A percentile compares a stretch with the other conserved stretches of the same genome.
These are phyloP conservation scores for Mortierella polycephala DNA, from an alignment of 371 early-diverging fungal genomes.

Conservation along the genomic window DNA sequence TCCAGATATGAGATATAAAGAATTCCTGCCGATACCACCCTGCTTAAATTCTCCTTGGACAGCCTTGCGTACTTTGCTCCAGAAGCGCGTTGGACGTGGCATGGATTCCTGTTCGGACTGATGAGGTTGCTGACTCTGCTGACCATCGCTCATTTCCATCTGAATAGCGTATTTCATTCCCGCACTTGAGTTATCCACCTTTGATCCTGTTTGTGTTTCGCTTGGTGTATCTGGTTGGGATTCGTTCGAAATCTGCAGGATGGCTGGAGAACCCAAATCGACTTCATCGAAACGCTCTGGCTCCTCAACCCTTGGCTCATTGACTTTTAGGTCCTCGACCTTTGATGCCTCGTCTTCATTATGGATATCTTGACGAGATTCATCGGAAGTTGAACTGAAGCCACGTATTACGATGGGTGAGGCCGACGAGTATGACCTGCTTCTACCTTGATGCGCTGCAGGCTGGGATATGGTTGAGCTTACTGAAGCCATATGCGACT, in stretches of 20 bases:
- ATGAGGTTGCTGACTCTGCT: neutral
- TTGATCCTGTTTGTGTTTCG: no score
- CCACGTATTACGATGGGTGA: constrained; percentile 34
- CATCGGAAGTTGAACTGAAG: constrained; percentile 20
- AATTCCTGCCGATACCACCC: constrained; percentile 3
- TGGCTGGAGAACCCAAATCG: no score
- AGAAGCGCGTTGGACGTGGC: constrained; percentile 27
- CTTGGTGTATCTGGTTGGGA: no score
- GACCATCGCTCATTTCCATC: no score
- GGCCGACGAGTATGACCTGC: neutral
- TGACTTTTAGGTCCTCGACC: neutral
- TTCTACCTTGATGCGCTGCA: neutral
- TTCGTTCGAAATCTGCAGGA: no score
- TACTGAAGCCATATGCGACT: constrained; percentile 1
- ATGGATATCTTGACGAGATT: neutral
- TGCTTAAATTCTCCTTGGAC: constrained; percentile 33
- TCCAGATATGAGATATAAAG: constrained; percentile 29
- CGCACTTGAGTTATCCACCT: no score
- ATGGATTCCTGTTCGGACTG: constrained; percentile 1
- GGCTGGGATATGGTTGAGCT: neutral
- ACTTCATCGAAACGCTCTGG: no score
- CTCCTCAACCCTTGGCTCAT: no score
- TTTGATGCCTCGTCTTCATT: constrained; percentile 1
- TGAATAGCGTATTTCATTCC: no score
- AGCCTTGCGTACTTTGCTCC: constrained; percentile 33